Evolutionary conservation across 352 stramenopile genomes (phyloP).

Genomic region (Phytopythium kandeliae): DNA sequence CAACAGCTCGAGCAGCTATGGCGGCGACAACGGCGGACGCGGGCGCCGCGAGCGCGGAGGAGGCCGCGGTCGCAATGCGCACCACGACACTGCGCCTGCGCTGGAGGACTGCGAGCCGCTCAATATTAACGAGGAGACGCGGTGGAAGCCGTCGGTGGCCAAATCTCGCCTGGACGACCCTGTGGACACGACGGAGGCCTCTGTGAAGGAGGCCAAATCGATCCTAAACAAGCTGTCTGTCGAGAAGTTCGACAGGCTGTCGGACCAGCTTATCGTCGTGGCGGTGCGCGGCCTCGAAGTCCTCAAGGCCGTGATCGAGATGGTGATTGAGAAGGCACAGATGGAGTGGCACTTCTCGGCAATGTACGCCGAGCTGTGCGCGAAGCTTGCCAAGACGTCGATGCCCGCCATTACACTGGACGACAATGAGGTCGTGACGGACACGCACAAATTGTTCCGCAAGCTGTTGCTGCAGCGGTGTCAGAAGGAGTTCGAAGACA

Average conservation of each 20-base stretch:
- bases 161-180: conserved; percentile 50
- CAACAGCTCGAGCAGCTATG: conserved; percentile 32
- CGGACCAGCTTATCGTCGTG: conserved; percentile 87
- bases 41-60: conserved; percentile 33
- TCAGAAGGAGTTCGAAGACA: conserved; percentile 93
- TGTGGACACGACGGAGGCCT: conserved; percentile 52
- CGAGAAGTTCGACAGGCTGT: conserved; percentile 96
- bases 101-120: conserved; percentile 62
- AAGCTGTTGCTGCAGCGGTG: conserved; percentile 91
- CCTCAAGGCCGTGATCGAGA: conserved; percentile 86
- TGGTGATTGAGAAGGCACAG: conserved; percentile 95
- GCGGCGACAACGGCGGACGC: conserved; percentile 28
- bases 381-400: conserved; percentile 86
- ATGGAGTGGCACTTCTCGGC: conserved; percentile 95
- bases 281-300: conserved; percentile 80
- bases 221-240: conserved; percentile 97
- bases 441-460: conserved; percentile 91
- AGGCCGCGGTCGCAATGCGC: conserved; percentile 27
- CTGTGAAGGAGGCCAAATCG: conserved; percentile 83
- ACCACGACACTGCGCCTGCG: conserved; percentile 43
- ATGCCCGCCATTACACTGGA: conserved; percentile 73
- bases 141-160: conserved; percentile 70
- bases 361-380: conserved; percentile 95
- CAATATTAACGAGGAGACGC: conserved; percentile 77
- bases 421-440: conserved; percentile 48